Evolutionary conservation across 2,329 filamentous ascomycete species (phyloP).

Genomic region (Byssothecium circinans): DNA sequence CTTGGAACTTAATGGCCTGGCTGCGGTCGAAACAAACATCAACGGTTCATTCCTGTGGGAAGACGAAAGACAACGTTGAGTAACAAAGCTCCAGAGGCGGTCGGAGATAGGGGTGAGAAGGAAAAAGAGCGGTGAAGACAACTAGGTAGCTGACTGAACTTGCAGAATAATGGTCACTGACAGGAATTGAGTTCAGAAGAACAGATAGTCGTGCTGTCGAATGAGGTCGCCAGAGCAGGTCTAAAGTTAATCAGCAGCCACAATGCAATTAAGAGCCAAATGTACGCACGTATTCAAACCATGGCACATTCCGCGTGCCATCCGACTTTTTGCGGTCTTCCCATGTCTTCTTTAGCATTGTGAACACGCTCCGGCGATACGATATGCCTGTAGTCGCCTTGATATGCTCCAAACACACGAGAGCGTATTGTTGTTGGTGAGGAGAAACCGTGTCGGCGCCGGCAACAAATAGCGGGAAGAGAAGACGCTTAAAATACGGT

Average conservation of each 20-base stretch:
- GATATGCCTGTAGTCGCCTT: constrained; percentile 10
- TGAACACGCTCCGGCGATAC: constrained; percentile 9
- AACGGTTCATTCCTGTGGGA: constrained; percentile 4
- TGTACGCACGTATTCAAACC: constrained; percentile 14
- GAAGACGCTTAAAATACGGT: constrained; percentile 12
- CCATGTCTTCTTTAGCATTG: constrained; percentile 14
- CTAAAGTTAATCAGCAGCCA: constrained; percentile 1
- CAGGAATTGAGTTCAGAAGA: constrained; percentile 6
- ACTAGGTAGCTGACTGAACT: too few relatives aligned
- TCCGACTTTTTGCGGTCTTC: constrained; percentile 9
- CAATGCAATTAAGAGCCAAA: not conserved
- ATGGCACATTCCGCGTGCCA: constrained; percentile 12
- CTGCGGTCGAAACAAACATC: constrained; percentile 5
- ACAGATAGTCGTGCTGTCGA: constrained; percentile 17
- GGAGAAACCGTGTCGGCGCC: constrained; percentile 15
- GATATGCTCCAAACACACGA: constrained; percentile 14
- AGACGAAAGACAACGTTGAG: not conserved
- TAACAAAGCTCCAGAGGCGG: not conserved
- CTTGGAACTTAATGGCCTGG: not conserved
- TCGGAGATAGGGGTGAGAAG: too few relatives aligned
- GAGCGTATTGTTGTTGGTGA: constrained; percentile 17
- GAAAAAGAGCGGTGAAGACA: too few relatives aligned
- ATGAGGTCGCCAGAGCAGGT: constrained; percentile 15
- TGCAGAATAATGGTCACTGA: too few relatives aligned
- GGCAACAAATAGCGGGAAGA: constrained; percentile 19